Percentiles rank a stretch among this genome's conserved stretches.
These are phyloP conservation scores for Hura crepitans DNA, from an alignment of 441 rosid genomes.

Conservation along the genomic window DNA sequence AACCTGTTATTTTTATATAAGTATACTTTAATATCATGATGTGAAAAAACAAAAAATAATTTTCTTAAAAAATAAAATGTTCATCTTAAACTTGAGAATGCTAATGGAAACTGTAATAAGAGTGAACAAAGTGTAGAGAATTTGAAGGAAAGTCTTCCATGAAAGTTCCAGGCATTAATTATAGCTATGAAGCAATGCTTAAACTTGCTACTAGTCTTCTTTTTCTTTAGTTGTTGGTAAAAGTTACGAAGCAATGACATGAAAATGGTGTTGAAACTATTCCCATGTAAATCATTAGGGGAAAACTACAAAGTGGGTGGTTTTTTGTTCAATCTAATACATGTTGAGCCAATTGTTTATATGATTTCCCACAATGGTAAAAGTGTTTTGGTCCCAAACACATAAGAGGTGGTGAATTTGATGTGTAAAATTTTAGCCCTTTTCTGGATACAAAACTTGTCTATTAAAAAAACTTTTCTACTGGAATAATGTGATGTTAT, in stretches of 20 bases:
- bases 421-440: too few species aligned
- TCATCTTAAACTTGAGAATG: constrained; percentile 14
- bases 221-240: not conserved
- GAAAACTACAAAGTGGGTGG: constrained; percentile 21
- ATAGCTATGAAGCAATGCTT: constrained; percentile 21
- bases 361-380: constrained; percentile 15
- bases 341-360: constrained; percentile 1
- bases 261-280: constrained; percentile 26
- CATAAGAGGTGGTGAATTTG: too few species aligned
- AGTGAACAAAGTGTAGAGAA: constrained; percentile 25
- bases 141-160: constrained; percentile 21
- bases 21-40: not conserved
- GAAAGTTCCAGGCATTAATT: constrained; percentile 24
- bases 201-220: not conserved
- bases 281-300: constrained; percentile 27
- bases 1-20: not conserved
- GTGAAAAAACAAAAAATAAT: too few species aligned
- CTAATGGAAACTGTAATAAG: constrained; percentile 28
- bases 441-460: too few species aligned
- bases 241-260: constrained; percentile 14
- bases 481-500: too few species aligned
- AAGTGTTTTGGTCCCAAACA: constrained; percentile 18
- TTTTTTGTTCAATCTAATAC: not conserved
- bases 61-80: not conserved
- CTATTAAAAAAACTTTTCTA: too few species aligned